Base-by-base conservation (phyloP, 768 basidiomycete genomes). In the Lactarius akahatsu region DNA sequence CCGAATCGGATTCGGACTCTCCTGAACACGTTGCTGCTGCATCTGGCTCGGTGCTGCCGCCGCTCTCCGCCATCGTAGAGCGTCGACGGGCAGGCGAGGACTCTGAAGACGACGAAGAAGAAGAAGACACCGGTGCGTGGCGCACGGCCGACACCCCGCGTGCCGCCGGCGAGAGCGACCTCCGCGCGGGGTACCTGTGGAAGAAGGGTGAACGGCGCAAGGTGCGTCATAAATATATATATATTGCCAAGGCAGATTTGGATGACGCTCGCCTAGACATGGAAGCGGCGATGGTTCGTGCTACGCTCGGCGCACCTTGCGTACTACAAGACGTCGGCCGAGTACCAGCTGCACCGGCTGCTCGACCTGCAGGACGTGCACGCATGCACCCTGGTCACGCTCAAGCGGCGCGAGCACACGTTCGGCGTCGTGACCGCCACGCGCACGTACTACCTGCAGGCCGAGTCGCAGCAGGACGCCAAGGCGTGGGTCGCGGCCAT, bases 261-360 rank as follows among this genome's bases (percentile, higher is more conserved):
- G 45, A 45, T 4, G 45, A 45, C 45, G 47, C 23, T 11, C 47
- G n/a, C 18, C n/a, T 73, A 96, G 95, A 94, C 91, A 1, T 99
- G 97, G 97, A 98, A 98, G 83, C 96, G 95, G 78, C 86, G 96
- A 26, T 98, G 96, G 96, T 98, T 98, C 72, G 97, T 99, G 2
- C 79, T 99, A 65, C 86, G 96, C 20, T 86, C 93, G 0, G 91
- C 90, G 2, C 94, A 97, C 76, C 80, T 99, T 59, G 94, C 94
- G 4, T 98, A 96, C 78, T 98, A 98, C 86, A 98, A 98, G 81
- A 94, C 86, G 57, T 88, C 91, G 38, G 91, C 92, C 64, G 96
- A 99, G 77, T 98, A 98, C 79, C 84, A 96, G 76, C 85, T 98
- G 3, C 87, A 94, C 32, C 88, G 91, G 23, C 85, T 97, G 16